Conservation (phyloP, 495 filamentous ascomycete genomes). For the Arthonia radiata region DNA sequence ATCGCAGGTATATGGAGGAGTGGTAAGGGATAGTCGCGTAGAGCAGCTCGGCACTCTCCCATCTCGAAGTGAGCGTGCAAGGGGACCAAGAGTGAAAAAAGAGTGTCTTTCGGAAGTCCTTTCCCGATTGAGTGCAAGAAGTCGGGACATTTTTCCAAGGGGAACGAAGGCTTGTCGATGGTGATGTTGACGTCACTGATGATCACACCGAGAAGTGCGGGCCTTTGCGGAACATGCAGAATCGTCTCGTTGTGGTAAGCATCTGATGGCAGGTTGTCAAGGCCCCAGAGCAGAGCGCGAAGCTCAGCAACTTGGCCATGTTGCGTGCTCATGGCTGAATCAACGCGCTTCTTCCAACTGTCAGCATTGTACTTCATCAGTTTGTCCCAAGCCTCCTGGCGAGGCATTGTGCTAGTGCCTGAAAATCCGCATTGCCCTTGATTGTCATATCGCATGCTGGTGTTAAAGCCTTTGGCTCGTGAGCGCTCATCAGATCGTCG, state of each 20-base stretch:
- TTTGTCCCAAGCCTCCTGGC: constrained; percentile 45
- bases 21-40: constrained; percentile 85
- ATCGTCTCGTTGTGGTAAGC: constrained; percentile 63
- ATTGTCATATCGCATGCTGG: constrained; percentile 50
- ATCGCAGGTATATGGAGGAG: constrained; percentile 73
- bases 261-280: constrained; percentile 58
- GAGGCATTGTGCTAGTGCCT: constrained; percentile 39
- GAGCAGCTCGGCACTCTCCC: constrained; percentile 62
- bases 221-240: constrained; percentile 65
- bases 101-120: constrained; percentile 75
- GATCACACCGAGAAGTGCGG: constrained; percentile 53
- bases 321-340: constrained; percentile 42
- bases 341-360: constrained; percentile 84
- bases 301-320: constrained; percentile 54
- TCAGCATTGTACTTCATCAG: constrained; percentile 62
- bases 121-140: constrained; percentile 81
- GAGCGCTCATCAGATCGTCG: constrained; percentile 8
- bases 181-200: constrained; percentile 68
- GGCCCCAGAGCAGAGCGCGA: constrained; percentile 55
- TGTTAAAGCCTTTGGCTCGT: constrained; percentile 6
- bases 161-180: constrained; percentile 86
- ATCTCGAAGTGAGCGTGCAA: constrained; percentile 76
- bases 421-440: constrained; percentile 47
- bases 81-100: constrained; percentile 71
- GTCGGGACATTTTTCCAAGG: constrained; percentile 47